These are phyloP conservation scores for Hydrangea macrophylla DNA, from an alignment of 148 eudicot genomes.

Conservation along the genomic window DNA sequence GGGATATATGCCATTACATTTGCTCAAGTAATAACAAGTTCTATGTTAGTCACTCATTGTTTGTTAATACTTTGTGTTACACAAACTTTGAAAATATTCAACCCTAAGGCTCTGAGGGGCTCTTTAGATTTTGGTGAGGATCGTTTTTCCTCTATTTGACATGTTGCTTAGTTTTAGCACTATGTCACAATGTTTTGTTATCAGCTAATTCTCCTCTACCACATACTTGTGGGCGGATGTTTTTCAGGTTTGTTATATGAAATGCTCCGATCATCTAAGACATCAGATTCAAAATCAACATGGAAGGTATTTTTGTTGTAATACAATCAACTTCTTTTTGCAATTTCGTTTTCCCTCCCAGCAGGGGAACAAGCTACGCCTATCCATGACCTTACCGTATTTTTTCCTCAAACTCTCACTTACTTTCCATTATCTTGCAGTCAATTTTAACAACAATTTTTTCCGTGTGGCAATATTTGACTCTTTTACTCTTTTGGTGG, in stretches of 20 bases:
- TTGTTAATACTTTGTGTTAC: too few relatives aligned
- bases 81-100: not conserved
- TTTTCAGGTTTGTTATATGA: constrained; percentile 73
- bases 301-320: constrained; percentile 70
- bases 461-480: too few relatives aligned
- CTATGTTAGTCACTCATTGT: too few relatives aligned
- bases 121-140: not conserved
- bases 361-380: too few relatives aligned
- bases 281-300: constrained; percentile 47
- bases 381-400: too few relatives aligned
- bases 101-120: not conserved
- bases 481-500: too few relatives aligned
- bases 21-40: too few relatives aligned
- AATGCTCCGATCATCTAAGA: constrained; percentile 73
- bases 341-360: too few relatives aligned
- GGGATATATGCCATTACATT: too few relatives aligned
- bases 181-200: not conserved
- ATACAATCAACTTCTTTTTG: not conserved
- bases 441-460: too few relatives aligned
- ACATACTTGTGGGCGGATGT: not conserved
- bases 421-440: too few relatives aligned
- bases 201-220: not conserved
- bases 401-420: too few relatives aligned
- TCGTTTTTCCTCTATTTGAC: not conserved
- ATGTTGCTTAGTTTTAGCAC: not conserved